phyloP scores from a whole-genome alignment of 805 yeast genomes.

The Saturnispora hagleri region DNA sequence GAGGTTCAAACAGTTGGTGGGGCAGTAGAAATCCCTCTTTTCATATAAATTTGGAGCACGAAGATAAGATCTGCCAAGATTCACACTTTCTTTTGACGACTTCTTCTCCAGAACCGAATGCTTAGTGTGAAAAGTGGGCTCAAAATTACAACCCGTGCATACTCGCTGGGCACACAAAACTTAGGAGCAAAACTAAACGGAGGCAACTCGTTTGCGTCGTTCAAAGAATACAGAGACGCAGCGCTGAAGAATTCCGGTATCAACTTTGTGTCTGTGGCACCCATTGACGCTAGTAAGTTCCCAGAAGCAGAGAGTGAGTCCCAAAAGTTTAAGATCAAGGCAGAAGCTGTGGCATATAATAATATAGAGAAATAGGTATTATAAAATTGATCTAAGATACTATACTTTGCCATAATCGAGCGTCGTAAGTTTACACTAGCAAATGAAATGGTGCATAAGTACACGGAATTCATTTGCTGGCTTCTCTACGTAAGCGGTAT shows the following conservation, averaged over 20 bases:
- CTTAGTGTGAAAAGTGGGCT: background rate
- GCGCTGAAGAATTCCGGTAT: background rate
- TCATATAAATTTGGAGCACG: constrained; percentile 19
- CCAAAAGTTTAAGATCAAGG: background rate
- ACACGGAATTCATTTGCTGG: no score
- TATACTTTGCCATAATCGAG: no score
- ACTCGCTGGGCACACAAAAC: background rate
- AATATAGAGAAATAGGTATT: background rate
- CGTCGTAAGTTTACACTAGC: no score
- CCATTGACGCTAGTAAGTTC: background rate
- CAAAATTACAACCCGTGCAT: background rate
- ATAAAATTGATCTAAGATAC: no score
- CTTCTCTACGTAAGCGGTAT: no score
- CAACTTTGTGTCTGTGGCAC: background rate
- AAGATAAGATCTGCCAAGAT: background rate
- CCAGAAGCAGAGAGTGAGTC: background rate
- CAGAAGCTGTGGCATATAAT: background rate
- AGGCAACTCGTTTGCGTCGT: background rate
- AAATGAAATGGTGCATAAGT: no score
- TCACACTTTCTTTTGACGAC: no score
- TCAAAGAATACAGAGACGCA: background rate
- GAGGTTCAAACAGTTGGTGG: constrained; percentile 31
- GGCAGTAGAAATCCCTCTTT: constrained; percentile 38
- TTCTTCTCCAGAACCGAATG: background rate
- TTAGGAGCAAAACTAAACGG: background rate